These are phyloP conservation scores for Diaporthe citri DNA, from an alignment of 2,329 filamentous ascomycete genomes.

Conservation along the genomic window DNA sequence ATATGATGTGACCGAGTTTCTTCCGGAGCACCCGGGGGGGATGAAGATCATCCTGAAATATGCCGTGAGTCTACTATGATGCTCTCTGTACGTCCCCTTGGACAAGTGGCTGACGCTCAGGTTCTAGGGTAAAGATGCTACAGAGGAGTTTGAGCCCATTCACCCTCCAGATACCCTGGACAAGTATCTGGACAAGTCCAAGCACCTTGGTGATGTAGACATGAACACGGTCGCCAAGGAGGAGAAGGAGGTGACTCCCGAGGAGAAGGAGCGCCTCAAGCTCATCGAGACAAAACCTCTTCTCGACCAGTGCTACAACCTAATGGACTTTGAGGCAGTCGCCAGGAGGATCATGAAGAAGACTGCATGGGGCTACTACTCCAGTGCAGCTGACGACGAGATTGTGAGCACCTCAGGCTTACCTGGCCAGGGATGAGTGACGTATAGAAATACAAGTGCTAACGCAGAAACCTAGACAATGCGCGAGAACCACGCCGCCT, in stretches of 20 bases:
- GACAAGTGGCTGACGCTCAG: slow-evolving; percentile 1
- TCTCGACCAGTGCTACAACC: slow-evolving; percentile 90
- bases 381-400: slow-evolving; percentile 90
- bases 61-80: slow-evolving; percentile 63
- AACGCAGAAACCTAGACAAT: slow-evolving; percentile 72
- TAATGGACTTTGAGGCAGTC: slow-evolving; percentile 96
- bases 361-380: slow-evolving; percentile 98
- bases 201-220: slow-evolving; percentile 91
- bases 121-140: slow-evolving; percentile 86
- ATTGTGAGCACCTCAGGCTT: slow-evolving; percentile 67
- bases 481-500: slow-evolving; percentile 94
- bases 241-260: slow-evolving; percentile 73
- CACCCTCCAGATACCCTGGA: slow-evolving; percentile 88
- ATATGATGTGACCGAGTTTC: slow-evolving; percentile 90
- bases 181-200: slow-evolving; percentile 85
- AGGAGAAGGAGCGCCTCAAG: slow-evolving; percentile 76
- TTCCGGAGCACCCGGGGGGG: slow-evolving; percentile 93
- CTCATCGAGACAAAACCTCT: slow-evolving; percentile 81
- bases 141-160: slow-evolving; percentile 91
- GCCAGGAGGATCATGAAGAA: slow-evolving; percentile 94
- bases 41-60: slow-evolving; percentile 97
- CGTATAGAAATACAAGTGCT: not conserved
- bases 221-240: slow-evolving; percentile 80
- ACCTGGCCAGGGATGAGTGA: not conserved
- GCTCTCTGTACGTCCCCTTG: too few relatives aligned